Percentiles rank a stretch among this genome's conserved stretches.
phyloP scores from a whole-genome alignment of 352 stramenopile species.

The Phytophthora megakarya region DNA sequence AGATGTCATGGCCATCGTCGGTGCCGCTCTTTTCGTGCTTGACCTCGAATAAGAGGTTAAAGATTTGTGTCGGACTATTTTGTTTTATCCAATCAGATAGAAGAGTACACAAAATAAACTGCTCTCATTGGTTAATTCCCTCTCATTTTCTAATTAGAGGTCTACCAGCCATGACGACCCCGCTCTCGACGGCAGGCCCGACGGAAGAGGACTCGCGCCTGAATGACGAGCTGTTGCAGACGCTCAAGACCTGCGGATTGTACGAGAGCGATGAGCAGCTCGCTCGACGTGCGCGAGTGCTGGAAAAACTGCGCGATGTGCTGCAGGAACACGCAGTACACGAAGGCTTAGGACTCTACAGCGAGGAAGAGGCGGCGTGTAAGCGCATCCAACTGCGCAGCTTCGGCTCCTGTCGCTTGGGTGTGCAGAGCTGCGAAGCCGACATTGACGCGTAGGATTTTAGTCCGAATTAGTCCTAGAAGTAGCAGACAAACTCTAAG shows the following conservation, averaged over 20 bases:
- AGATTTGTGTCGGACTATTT: not conserved
- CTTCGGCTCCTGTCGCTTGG: conserved; percentile 92
- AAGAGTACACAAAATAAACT: no score
- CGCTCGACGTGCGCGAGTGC: conserved; percentile 60
- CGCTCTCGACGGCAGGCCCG: conserved; percentile 72
- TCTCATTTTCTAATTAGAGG: no score
- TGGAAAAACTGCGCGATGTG: conserved; percentile 65
- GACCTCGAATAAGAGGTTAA: not conserved
- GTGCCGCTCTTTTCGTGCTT: conserved; percentile 42
- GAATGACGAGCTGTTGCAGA: conserved; percentile 68
- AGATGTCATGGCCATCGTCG: conserved; percentile 35
- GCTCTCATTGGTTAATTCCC: no score
- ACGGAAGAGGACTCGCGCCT: conserved; percentile 70
- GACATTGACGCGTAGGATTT: conserved; percentile 81
- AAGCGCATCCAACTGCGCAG: conserved; percentile 77
- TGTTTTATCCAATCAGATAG: no score
- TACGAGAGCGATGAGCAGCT: conserved; percentile 81
- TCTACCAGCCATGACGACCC: conserved; percentile 50
- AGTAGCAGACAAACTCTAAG: not conserved
- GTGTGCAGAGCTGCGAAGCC: conserved; percentile 83
- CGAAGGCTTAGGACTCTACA: conserved; percentile 55
- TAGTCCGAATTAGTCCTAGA: not conserved
- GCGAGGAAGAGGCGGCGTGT: conserved; percentile 43
- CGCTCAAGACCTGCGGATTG: conserved; percentile 67
- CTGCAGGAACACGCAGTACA: conserved; percentile 82